These are phyloP conservation scores for Cymbopogon flexuosus DNA, from an alignment of 202 grass and related monocot genomes.

Conservation along the genomic window DNA sequence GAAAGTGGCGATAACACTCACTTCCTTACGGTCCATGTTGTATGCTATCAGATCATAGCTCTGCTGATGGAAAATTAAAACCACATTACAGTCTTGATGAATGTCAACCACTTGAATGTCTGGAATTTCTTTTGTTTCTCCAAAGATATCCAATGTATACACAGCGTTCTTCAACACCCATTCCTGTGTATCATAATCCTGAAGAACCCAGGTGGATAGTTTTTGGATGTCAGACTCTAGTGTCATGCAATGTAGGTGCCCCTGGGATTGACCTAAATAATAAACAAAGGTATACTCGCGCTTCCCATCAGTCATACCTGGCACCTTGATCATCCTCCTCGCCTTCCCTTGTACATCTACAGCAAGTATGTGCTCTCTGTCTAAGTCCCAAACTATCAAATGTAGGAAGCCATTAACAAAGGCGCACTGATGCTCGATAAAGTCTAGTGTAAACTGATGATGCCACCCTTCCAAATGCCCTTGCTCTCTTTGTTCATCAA, in stretches of 20 bases:
- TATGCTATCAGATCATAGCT: not conserved
- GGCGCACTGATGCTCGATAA: no score
- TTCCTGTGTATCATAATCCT: no score
- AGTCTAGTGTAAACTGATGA: no score
- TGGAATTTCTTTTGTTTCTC: not conserved
- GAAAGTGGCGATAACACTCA: not conserved
- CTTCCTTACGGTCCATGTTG: not conserved
- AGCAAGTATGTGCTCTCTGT: no score
- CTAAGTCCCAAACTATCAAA: no score
- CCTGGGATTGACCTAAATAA: not conserved
- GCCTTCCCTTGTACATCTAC: no score
- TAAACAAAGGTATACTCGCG: not conserved
- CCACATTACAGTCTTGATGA: not conserved
- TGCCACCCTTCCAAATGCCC: no score
- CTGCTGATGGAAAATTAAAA: not conserved
- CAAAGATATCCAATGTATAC: not conserved
- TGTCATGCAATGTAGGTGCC: not conserved
- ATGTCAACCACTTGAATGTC: not conserved
- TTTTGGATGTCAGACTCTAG: no score
- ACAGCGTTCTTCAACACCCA: not conserved
- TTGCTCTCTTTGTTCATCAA: no score
- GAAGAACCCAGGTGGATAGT: not conserved
- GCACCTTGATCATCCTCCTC: not conserved
- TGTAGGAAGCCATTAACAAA: no score
- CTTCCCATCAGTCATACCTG: not conserved